These are phyloP conservation scores for Croton laevigatus DNA, from an alignment of 441 rosid species.

Conservation along the genomic window DNA sequence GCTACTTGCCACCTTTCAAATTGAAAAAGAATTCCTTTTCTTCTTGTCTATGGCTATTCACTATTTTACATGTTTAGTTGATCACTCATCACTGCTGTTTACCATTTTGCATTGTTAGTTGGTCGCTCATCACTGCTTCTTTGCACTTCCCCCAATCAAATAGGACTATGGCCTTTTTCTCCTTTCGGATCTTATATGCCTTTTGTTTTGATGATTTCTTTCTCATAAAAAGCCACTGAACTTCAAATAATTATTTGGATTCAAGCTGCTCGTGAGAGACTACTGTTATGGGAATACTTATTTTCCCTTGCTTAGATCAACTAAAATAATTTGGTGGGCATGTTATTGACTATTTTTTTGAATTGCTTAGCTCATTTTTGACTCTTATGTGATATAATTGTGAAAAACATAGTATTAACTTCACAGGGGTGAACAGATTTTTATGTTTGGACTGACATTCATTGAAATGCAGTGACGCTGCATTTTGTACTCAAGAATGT, in stretches of 20 bases:
- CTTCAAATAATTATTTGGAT: not conserved
- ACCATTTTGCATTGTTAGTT: not conserved
- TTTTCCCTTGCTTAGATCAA: not conserved
- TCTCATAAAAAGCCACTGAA: not conserved
- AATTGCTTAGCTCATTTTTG: no score
- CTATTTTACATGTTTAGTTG: not conserved
- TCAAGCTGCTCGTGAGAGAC: not conserved
- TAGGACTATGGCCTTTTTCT: not conserved
- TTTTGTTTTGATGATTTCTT: not conserved
- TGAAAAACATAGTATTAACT: not conserved
- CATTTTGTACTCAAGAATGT: constrained; percentile 42
- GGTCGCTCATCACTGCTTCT: not conserved
- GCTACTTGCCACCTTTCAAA: not conserved
- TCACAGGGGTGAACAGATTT: not conserved
- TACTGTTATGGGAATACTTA: not conserved
- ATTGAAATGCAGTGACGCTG: constrained; percentile 29
- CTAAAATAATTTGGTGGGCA: not conserved
- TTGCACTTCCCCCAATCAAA: not conserved
- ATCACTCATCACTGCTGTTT: not conserved
- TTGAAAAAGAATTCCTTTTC: not conserved
- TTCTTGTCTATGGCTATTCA: not conserved
- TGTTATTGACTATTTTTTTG: no score
- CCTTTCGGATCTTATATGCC: not conserved
- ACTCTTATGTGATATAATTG: not conserved
- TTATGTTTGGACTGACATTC: constrained; percentile 7